Base-by-base conservation (phyloP, 345 rosid species). In the Cardiospermum halicacabum region DNA sequence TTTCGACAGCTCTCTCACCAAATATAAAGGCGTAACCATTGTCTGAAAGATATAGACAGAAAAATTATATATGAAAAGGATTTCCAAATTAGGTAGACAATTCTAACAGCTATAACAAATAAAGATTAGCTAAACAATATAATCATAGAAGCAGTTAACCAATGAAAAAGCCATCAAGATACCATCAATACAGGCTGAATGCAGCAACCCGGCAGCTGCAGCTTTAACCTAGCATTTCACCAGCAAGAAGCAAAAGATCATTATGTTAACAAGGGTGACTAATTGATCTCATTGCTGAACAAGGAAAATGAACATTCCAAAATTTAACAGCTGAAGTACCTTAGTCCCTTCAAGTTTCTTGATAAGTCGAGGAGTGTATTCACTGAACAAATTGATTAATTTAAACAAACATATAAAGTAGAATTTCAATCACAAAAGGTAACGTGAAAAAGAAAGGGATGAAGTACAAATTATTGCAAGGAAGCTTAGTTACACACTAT, bases 171-270 rank as follows among this genome's bases (percentile, higher is more conserved):
- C 34, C 28, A 51, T 45, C 10, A 60, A 39, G 18, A 62, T 86
- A 90, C 97, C 97, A 84, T 82, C 94, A 60, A 84, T 75, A 77
- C 94, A 88, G 12, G 85, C 96, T 55, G 98, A 80, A 74, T 93
- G 97, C 69, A 93, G 80, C 77, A 93, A 75, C 62, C 98, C 97
- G 34, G 98, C 96, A 71, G 94, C 88, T 72, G 84, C 86, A 34
- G 53, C 86, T 72, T 67, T 80, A 26, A 93, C 91, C 98, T 90
- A 69, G 53, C 58, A 30, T 74, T 34, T 54, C 56, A 62, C 40
- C 55, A 54, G 58, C 31, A 63, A 62, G 66, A 74, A 66, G 67
- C 71, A 73, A 50, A 49, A 49, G 28, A 68, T 21, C 67, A 74
- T 56, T 68, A 64, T 42, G 56, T n/a, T 34, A 55, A n/a, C 43